These are phyloP conservation scores for Globisporangium uncinulatum DNA, from an alignment of 352 stramenopile genomes.

Conservation along the genomic window DNA sequence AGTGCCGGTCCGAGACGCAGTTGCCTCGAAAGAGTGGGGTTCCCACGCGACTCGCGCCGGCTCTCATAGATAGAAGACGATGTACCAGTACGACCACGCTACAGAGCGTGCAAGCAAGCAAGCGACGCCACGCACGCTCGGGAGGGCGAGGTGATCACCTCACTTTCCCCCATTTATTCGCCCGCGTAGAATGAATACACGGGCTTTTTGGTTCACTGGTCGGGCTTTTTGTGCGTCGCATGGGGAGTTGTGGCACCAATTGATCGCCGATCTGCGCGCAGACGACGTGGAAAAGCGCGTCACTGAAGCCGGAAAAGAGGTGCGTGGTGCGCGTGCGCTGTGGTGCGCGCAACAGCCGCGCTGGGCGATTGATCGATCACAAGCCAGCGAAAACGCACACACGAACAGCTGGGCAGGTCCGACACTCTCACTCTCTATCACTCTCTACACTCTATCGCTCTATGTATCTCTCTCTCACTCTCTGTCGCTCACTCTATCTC, in stretches of 20 bases:
- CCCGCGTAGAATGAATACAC: conserved; percentile 23
- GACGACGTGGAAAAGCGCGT: no score
- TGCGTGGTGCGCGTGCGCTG: no score
- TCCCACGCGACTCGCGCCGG: neutral
- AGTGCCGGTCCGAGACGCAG: neutral
- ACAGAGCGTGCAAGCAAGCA: neutral
- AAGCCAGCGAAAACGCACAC: no score
- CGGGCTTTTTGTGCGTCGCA: neutral
- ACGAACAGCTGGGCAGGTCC: neutral
- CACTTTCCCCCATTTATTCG: conserved; percentile 4
- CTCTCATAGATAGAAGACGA: neutral
- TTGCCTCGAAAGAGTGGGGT: conserved; percentile 16
- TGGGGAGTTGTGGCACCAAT: neutral
- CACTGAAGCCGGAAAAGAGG: no score
- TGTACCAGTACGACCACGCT: conserved; percentile 2
- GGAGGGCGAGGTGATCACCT: neutral
- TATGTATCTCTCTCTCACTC: no score
- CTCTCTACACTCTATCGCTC: no score
- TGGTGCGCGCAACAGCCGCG: no score
- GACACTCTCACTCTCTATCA: no score
- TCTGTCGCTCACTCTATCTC: no score
- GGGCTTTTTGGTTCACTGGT: conserved; percentile 8
- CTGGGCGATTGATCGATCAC: no score
- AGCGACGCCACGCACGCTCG: neutral
- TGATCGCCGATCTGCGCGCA: neutral